phyloP scores from a whole-genome alignment of 1,284 basidiomycete genomes.

The Trametes versicolor region DNA sequence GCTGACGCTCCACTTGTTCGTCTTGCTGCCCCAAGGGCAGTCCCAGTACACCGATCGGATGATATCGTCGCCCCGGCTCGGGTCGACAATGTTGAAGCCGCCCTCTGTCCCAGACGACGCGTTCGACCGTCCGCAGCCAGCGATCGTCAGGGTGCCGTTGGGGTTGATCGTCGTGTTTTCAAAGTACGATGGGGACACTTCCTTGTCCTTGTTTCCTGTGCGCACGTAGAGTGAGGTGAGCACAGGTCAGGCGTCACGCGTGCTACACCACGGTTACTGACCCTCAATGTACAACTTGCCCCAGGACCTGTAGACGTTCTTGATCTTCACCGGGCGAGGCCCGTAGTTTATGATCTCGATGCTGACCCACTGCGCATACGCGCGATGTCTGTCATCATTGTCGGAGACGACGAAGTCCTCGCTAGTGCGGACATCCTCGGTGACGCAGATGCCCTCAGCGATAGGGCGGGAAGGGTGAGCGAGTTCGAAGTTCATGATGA shows the following conservation, averaged over 20 bases:
- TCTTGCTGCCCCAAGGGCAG: constrained; percentile 9
- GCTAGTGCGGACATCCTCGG: background rate
- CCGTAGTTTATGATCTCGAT: constrained; percentile 8
- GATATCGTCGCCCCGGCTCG: background rate
- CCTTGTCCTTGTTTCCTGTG: background rate
- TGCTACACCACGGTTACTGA: background rate
- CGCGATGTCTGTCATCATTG: background rate
- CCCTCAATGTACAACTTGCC: background rate
- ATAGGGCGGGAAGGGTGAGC: background rate
- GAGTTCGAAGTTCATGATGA: background rate
- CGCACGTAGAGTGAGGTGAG: background rate
- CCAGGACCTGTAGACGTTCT: background rate
- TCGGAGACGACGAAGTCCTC: background rate
- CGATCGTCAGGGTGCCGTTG: constrained; percentile 1
- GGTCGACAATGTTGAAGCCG: constrained; percentile 12
- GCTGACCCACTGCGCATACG: constrained; percentile 16
- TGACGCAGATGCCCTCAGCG: background rate
- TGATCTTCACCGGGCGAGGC: constrained; percentile 1
- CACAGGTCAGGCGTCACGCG: background rate
- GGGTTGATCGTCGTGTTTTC: constrained; percentile 1
- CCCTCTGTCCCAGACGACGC: constrained; percentile 11
- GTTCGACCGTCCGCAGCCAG: constrained; percentile 5
- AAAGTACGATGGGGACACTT: background rate
- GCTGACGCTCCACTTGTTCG: constrained; percentile 11
- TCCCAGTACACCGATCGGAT: constrained; percentile 19